Percentiles rank a stretch among this genome's conserved stretches.
Conservation (phyloP, 306 rosid species). For the Vachellia pachyceras region DNA sequence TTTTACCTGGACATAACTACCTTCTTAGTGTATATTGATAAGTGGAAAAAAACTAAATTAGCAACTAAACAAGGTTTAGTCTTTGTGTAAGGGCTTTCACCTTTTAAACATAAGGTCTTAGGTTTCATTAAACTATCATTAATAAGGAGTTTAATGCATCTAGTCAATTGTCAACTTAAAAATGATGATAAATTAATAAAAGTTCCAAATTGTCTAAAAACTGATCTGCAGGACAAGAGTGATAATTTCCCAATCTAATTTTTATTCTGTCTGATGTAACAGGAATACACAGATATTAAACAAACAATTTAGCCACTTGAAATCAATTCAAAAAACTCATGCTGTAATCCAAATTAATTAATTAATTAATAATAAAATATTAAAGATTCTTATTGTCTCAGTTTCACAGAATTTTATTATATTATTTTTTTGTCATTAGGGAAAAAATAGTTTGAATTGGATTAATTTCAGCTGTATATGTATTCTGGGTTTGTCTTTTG, state of each 20-base stretch:
- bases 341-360: neutral
- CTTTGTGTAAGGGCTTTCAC: too few relatives aligned
- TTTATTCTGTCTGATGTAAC: neutral
- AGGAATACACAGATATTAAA: neutral
- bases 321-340: neutral
- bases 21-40: too few relatives aligned
- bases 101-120: too few relatives aligned
- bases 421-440: neutral
- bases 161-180: neutral
- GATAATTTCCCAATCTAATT: neutral
- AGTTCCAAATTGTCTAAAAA: neutral
- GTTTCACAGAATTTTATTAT: neutral
- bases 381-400: neutral
- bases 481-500: constrained; percentile 22
- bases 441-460: neutral
- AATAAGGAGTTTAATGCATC: too few relatives aligned
- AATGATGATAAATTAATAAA: neutral
- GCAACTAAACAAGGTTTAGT: too few relatives aligned
- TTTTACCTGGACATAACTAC: too few relatives aligned
- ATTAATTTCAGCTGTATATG: neutral
- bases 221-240: neutral
- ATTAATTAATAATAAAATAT: neutral
- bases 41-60: too few relatives aligned
- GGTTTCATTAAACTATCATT: too few relatives aligned
- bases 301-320: neutral